Evolutionary conservation across 2,329 filamentous ascomycete genomes (phyloP).

Genomic region (Colletotrichum acutatum): DNA sequence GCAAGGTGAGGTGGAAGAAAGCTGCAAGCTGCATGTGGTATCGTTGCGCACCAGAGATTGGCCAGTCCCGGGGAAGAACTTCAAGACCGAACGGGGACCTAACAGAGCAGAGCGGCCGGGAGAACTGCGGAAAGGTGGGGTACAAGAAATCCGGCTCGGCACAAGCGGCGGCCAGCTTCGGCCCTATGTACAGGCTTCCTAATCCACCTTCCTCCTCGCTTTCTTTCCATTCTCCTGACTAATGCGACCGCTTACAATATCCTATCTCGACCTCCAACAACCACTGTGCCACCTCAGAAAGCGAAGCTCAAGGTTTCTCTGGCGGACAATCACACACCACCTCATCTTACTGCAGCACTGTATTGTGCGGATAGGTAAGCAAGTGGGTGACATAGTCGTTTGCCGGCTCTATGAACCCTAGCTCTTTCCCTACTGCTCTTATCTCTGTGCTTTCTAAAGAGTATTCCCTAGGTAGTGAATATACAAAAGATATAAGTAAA

Average conservation of each 20-base stretch:
- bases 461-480: no score
- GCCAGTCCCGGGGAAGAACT: not conserved
- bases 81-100: not conserved
- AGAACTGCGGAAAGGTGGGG: conserved; percentile 12
- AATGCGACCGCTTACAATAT: conserved; percentile 22
- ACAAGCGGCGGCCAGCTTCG: conserved; percentile 27
- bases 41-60: not conserved
- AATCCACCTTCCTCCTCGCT: not conserved
- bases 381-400: no score
- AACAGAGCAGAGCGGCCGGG: conserved; percentile 1
- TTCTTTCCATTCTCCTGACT: conserved; percentile 9
- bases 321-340: no score
- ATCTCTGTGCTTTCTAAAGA: no score
- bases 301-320: no score
- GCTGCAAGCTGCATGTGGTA: not conserved
- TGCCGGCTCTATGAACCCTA: no score
- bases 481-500: no score
- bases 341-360: no score
- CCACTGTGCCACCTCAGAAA: no score
- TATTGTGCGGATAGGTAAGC: no score
- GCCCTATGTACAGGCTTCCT: not conserved
- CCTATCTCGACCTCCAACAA: not conserved
- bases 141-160: not conserved
- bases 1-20: not conserved
- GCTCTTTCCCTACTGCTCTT: no score